These are phyloP conservation scores for Suillus ampliporus DNA, from an alignment of 768 basidiomycete species.

Conservation along the genomic window DNA sequence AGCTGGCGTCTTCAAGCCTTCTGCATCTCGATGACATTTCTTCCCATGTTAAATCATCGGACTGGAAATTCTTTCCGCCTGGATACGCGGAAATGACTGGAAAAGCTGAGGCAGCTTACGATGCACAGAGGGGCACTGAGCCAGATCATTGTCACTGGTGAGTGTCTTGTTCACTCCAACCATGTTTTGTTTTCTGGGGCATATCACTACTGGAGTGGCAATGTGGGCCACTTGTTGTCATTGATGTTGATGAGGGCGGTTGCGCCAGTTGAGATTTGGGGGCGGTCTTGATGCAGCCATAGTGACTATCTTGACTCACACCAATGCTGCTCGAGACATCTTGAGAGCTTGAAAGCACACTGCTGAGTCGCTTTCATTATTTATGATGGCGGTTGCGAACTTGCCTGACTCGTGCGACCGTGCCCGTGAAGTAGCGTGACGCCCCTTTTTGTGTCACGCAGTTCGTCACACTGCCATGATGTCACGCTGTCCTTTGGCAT, in stretches of 20 bases:
- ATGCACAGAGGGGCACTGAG: background rate
- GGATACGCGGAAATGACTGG: background rate
- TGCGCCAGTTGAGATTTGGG: background rate
- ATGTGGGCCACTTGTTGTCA: background rate
- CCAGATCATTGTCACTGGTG: conserved; percentile 1
- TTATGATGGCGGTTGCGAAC: conserved; percentile 14
- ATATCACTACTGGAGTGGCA: background rate
- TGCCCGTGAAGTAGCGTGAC: conserved; percentile 3
- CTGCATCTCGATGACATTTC: background rate
- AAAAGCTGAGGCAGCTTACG: background rate
- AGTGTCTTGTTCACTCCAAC: conserved; percentile 16
- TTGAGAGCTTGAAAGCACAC: conserved; percentile 14
- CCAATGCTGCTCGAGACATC: conserved; percentile 7
- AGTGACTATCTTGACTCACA: conserved; percentile 9
- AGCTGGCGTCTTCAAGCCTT: background rate
- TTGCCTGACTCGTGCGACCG: conserved; percentile 10
- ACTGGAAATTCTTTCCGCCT: background rate
- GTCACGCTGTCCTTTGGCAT: background rate
- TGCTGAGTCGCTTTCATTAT: conserved; percentile 12
- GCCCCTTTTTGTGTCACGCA: conserved; percentile 16
- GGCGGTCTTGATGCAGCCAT: background rate
- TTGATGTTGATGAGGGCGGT: background rate
- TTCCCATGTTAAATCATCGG: background rate
- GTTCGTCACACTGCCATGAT: background rate
- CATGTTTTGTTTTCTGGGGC: background rate